Evolutionary conservation across 352 stramenopile species (phyloP).

Genomic region (Hyaloperonospora arabidopsidis): DNA sequence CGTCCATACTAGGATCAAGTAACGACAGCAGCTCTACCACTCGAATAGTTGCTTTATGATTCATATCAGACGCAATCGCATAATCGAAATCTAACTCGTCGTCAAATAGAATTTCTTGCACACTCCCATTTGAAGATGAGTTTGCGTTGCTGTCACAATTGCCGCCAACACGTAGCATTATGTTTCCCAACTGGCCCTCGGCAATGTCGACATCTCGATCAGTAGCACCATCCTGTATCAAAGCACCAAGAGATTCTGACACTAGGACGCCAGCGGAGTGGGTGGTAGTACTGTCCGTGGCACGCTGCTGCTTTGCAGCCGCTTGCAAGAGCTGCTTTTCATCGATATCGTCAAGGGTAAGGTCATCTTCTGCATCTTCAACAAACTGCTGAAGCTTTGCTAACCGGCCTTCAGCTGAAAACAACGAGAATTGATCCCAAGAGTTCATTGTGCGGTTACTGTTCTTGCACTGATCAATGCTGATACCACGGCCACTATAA

Average conservation of each 20-base stretch:
- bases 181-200: slow-evolving; percentile 12
- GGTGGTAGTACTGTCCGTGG: slow-evolving; percentile 12
- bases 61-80: slow-evolving; percentile 55
- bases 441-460: slow-evolving; percentile 24
- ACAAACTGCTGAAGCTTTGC: slow-evolving; percentile 69
- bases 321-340: slow-evolving; percentile 50
- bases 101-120: slow-evolving; percentile 65
- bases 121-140: slow-evolving; percentile 28
- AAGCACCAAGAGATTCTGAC: slow-evolving; percentile 18
- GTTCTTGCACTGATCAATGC: slow-evolving; percentile 1
- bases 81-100: slow-evolving; percentile 81
- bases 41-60: slow-evolving; percentile 66
- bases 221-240: slow-evolving; percentile 23
- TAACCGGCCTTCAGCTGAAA: slow-evolving; percentile 53
- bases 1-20: slow-evolving; percentile 80
- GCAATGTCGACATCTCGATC: slow-evolving; percentile 22
- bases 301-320: slow-evolving; percentile 28
- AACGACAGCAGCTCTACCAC: slow-evolving; percentile 71
- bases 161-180: slow-evolving; percentile 18
- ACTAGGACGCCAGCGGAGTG: slow-evolving; percentile 12
- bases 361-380: slow-evolving; percentile 55
- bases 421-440: slow-evolving; percentile 53
- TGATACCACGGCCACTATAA: slow-evolving; percentile 5
- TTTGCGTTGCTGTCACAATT: slow-evolving; percentile 15
- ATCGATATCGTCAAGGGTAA: slow-evolving; percentile 68